Conservation (phyloP, 2,329 filamentous ascomycete species). For the Ophiosphaerella herpotricha region DNA sequence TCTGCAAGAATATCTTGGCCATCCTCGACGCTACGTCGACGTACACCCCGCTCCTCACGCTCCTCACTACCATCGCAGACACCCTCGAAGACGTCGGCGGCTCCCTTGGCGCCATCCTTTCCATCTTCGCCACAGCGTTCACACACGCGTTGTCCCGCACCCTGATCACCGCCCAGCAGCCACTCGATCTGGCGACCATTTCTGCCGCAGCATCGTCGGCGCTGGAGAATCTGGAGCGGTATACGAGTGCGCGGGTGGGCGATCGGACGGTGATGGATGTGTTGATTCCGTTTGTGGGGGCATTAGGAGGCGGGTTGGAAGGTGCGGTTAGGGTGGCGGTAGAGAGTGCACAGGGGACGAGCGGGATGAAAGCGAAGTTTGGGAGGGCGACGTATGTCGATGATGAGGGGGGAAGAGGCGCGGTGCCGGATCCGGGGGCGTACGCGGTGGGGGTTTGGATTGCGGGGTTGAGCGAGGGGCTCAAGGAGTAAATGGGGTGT, state of each 20-base stretch:
- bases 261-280: constrained; percentile 92
- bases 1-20: constrained; percentile 62
- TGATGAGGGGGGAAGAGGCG: constrained; percentile 55
- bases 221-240: constrained; percentile 57
- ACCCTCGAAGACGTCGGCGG: constrained; percentile 74
- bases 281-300: constrained; percentile 81
- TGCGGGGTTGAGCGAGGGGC: constrained; percentile 57
- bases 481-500: constrained; percentile 1
- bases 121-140: constrained; percentile 88
- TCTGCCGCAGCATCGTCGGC: constrained; percentile 51
- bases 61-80: constrained; percentile 63
- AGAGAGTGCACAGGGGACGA: constrained; percentile 78
- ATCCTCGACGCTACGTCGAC: constrained; percentile 59
- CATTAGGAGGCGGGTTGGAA: constrained; percentile 64
- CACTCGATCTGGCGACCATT: constrained; percentile 43
- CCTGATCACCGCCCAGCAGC: constrained; percentile 30
- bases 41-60: constrained; percentile 55
- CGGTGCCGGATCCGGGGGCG: constrained; percentile 70
- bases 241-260: constrained; percentile 85
- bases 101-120: constrained; percentile 73
- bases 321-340: constrained; percentile 75
- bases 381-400: constrained; percentile 83
- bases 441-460: constrained; percentile 83
- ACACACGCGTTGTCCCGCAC: constrained; percentile 44
- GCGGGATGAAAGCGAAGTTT: constrained; percentile 85